phyloP scores from a whole-genome alignment of 805 yeast genomes.

The Wickerhamiella kurtzmanii region DNA sequence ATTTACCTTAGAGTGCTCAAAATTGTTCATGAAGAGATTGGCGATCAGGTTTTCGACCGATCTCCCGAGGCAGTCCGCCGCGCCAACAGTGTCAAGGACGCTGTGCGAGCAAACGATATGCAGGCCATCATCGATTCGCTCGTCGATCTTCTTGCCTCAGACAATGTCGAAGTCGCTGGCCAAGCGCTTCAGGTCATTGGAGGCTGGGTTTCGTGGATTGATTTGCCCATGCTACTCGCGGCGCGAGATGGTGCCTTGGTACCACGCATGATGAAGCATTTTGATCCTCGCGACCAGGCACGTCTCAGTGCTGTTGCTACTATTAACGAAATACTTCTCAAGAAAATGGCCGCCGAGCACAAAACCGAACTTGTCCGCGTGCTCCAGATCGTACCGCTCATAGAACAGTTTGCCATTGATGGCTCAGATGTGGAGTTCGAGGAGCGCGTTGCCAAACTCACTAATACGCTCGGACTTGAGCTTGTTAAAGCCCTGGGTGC shows the following conservation, averaged over 20 bases:
- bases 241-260: slow-evolving; percentile 36
- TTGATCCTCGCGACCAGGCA: slow-evolving; percentile 32
- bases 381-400: slow-evolving; percentile 46
- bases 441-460: slow-evolving; percentile 61
- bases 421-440: slow-evolving; percentile 46
- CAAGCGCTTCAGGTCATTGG: slow-evolving; percentile 58
- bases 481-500: slow-evolving; percentile 30
- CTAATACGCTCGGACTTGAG: slow-evolving; percentile 65
- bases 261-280: slow-evolving; percentile 40
- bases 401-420: background rate
- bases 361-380: slow-evolving; percentile 57
- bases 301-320: slow-evolving; percentile 46
- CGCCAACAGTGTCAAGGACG: slow-evolving; percentile 65
- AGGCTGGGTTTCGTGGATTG: slow-evolving; percentile 86
- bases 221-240: slow-evolving; percentile 57
- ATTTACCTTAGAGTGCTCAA: slow-evolving; percentile 60
- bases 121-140: slow-evolving; percentile 10
- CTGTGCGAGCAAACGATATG: slow-evolving; percentile 55
- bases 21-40: slow-evolving; percentile 80
- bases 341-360: slow-evolving; percentile 63
- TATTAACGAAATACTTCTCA: slow-evolving; percentile 50
- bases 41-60: slow-evolving; percentile 73
- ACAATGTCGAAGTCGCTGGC: slow-evolving; percentile 37
- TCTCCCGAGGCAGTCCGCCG: slow-evolving; percentile 45
- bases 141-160: slow-evolving; percentile 6